Base-by-base conservation (phyloP, 2,329 filamentous ascomycete species). In the Xylariaceae sp. region DNA sequence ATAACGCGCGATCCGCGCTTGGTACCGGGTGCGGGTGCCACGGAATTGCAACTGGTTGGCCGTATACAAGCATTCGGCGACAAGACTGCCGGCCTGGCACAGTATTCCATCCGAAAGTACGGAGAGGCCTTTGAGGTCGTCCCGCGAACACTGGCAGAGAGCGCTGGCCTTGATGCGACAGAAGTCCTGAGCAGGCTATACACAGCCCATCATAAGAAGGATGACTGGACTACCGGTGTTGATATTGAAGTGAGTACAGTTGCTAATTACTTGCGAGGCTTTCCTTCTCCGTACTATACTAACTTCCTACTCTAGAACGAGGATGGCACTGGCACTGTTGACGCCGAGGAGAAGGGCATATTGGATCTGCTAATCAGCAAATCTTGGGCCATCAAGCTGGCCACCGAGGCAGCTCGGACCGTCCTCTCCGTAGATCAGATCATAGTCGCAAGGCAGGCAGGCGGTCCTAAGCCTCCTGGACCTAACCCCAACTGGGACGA, bases 61-160 rank as follows among this genome's bases (percentile, higher is more conserved):
- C 81, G 88, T 59, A 85, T 98, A 72, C 85, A 87, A 57, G 83
- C 85, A 15, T 83, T 89, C 45, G 92, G 85, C 28, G 92, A 97
- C 64, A 90, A 85, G 70, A 97, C 92, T 2, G 83, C 89, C 2
- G 94, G 92, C 31, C 74, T 98, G 36, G 79, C 88, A 38, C 92
- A 98, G 66, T 94, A 98, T 64, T 88, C 90, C 18, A 98, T 98
- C 69, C 85, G 89, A 66, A 97, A 97, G 70, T 98, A 83, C 62
- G 92, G 85, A 37, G 90, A 98, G 68, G 90, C 92, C 7, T 98
- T 98, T 55, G 92, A 98, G 70, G 90, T 98, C 34, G 83, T 98
- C 37, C 90, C 92, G 14, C 83, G 92, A 51, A 94, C 88, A 12
- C 73, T 98, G 40, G 92, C 94, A 35, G 92, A 98, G 68, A 94